A percentile compares a stretch with the other conserved stretches of the same genome.
These are phyloP conservation scores for Xylaria sp. DNA, from an alignment of 495 filamentous ascomycete genomes.

Conservation along the genomic window DNA sequence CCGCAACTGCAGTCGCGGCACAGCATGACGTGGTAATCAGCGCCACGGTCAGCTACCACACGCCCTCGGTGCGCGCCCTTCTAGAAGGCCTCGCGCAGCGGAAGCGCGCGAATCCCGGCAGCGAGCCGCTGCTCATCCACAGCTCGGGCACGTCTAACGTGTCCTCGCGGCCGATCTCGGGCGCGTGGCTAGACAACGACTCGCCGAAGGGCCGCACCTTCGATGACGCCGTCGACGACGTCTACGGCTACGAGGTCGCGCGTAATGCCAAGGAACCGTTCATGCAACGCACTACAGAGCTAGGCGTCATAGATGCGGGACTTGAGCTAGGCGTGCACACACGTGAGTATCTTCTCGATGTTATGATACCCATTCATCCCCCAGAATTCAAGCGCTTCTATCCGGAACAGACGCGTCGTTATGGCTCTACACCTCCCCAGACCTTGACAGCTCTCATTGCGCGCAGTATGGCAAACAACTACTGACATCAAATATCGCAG, in stretches of 20 bases:
- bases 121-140: slow-evolving; percentile 45
- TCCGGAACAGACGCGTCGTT: neutral
- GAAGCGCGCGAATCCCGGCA: slow-evolving; percentile 37
- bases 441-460: neutral
- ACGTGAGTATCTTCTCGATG: neutral
- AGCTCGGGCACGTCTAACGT: slow-evolving; percentile 61
- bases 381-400: too few relatives aligned
- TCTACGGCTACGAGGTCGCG: slow-evolving; percentile 50
- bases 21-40: slow-evolving; percentile 53
- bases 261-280: slow-evolving; percentile 47
- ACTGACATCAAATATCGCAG: neutral
- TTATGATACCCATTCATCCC: neutral
- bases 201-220: slow-evolving; percentile 43
- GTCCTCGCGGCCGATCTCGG: slow-evolving; percentile 51
- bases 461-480: neutral
- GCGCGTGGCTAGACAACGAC: slow-evolving; percentile 34
- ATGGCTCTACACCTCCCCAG: neutral
- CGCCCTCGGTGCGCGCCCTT: slow-evolving; percentile 40
- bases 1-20: slow-evolving; percentile 37
- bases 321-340: slow-evolving; percentile 50
- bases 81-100: slow-evolving; percentile 46
- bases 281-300: slow-evolving; percentile 54
- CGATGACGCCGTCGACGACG: slow-evolving; percentile 49
- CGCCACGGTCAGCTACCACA: slow-evolving; percentile 44
- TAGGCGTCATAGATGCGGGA: slow-evolving; percentile 52